A percentile compares a stretch with the other conserved stretches of the same genome.
phyloP scores from a whole-genome alignment of 1,284 basidiomycete species.

The Puccinia novopanici region DNA sequence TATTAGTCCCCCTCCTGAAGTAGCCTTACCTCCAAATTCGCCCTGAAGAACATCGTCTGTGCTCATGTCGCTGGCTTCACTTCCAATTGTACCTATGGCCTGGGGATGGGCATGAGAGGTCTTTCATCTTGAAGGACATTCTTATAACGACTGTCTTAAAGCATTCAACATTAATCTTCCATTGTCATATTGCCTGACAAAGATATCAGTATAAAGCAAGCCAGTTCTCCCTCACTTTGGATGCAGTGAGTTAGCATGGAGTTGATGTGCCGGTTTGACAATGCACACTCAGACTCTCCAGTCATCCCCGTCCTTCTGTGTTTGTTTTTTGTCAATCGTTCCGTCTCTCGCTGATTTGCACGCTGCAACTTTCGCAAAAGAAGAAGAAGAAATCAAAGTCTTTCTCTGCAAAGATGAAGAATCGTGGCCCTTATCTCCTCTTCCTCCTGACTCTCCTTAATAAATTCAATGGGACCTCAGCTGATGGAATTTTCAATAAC shows the following conservation, averaged over 20 bases:
- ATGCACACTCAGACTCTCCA: neutral
- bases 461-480: conserved; percentile 13
- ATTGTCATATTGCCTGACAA: neutral
- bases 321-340: neutral
- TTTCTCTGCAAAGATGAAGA: neutral
- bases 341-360: neutral
- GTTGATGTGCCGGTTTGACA: no score
- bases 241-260: no score
- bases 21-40: neutral
- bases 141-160: neutral
- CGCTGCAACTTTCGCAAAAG: neutral
- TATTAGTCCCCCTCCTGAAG: no score
- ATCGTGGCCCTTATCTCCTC: neutral
- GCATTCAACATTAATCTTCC: neutral
- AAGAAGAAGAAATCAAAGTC: no score
- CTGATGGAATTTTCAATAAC: conserved; percentile 40
- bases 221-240: neutral
- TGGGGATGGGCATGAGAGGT: neutral
- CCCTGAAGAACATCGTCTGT: neutral
- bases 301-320: neutral
- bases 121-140: neutral
- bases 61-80: neutral
- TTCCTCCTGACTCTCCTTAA: neutral
- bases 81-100: neutral
- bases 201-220: neutral